Evolutionary conservation across 2,329 filamentous ascomycete species (phyloP).

Genomic region (Tolypocladium paradoxum): DNA sequence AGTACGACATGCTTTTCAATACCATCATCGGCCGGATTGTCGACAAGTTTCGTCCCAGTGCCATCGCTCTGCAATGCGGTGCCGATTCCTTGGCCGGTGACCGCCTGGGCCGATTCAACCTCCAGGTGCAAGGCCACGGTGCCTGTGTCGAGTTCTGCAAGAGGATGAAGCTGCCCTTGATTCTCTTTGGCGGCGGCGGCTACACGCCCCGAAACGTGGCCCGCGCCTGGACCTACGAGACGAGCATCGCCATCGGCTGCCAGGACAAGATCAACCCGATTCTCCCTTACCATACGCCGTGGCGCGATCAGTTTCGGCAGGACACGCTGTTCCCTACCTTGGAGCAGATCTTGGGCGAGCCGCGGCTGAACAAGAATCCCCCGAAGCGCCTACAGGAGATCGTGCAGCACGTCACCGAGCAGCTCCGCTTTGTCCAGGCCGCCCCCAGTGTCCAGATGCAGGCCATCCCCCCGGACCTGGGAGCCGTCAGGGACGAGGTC

Average conservation of each 20-base stretch:
- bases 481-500: slow-evolving; percentile 55
- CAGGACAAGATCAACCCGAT: slow-evolving; percentile 58
- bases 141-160: slow-evolving; percentile 88
- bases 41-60: slow-evolving; percentile 73
- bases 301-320: slow-evolving; percentile 79
- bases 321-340: slow-evolving; percentile 83
- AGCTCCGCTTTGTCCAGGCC: slow-evolving; percentile 72
- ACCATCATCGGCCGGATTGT: slow-evolving; percentile 69
- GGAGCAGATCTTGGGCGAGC: slow-evolving; percentile 58
- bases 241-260: slow-evolving; percentile 73
- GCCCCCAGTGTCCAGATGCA: slow-evolving; percentile 83
- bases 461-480: slow-evolving; percentile 67
- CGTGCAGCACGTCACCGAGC: slow-evolving; percentile 68
- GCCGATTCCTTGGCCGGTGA: slow-evolving; percentile 92
- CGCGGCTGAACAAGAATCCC: slow-evolving; percentile 67
- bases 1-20: slow-evolving; percentile 80
- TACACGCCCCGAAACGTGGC: slow-evolving; percentile 97
- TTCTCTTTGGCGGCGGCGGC: slow-evolving; percentile 88
- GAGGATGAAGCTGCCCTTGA: slow-evolving; percentile 64
- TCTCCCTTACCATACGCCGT: slow-evolving; percentile 72
- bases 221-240: slow-evolving; percentile 94
- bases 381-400: slow-evolving; percentile 66
- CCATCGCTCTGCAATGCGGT: slow-evolving; percentile 90
- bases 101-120: slow-evolving; percentile 87
- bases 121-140: slow-evolving; percentile 90